Conservation (phyloP, 2,329 filamentous ascomycete genomes). For the Penicillium sp. region DNA sequence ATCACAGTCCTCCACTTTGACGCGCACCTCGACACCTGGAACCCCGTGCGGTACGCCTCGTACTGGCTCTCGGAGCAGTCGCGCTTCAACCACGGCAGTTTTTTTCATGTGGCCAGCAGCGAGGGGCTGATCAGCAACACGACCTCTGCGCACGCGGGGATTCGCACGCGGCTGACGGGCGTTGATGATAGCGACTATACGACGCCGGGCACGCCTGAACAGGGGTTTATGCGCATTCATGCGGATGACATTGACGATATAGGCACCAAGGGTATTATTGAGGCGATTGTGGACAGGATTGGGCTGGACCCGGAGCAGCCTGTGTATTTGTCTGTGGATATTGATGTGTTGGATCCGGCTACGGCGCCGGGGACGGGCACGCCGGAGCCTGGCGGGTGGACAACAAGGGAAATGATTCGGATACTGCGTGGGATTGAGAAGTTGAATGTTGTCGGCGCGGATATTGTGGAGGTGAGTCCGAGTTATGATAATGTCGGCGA, state of each 20-base stretch:
- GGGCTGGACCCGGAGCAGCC: conserved; percentile 63
- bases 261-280: conserved; percentile 66
- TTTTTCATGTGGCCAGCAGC: conserved; percentile 83
- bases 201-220: conserved; percentile 59
- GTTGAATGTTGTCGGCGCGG: conserved; percentile 81
- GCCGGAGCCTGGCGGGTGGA: conserved; percentile 88
- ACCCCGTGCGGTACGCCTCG: conserved; percentile 70
- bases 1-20: conserved; percentile 74
- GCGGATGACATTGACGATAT: conserved; percentile 85
- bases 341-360: conserved; percentile 74
- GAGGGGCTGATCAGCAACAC: conserved; percentile 74
- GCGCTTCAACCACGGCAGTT: conserved; percentile 81
- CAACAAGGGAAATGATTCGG: conserved; percentile 77
- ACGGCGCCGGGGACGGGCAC: conserved; percentile 74
- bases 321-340: conserved; percentile 77
- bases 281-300: conserved; percentile 66
- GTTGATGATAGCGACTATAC: conserved; percentile 64
- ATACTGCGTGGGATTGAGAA: conserved; percentile 77
- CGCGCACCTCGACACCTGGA: conserved; percentile 79
- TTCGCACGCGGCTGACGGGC: conserved; percentile 71
- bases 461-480: conserved; percentile 84
- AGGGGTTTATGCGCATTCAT: conserved; percentile 77
- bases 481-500: conserved; percentile 78
- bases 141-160: conserved; percentile 74
- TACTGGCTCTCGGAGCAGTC: conserved; percentile 69